phyloP scores from a whole-genome alignment of 805 yeast species.

The Metschnikowia picachoensis region DNA sequence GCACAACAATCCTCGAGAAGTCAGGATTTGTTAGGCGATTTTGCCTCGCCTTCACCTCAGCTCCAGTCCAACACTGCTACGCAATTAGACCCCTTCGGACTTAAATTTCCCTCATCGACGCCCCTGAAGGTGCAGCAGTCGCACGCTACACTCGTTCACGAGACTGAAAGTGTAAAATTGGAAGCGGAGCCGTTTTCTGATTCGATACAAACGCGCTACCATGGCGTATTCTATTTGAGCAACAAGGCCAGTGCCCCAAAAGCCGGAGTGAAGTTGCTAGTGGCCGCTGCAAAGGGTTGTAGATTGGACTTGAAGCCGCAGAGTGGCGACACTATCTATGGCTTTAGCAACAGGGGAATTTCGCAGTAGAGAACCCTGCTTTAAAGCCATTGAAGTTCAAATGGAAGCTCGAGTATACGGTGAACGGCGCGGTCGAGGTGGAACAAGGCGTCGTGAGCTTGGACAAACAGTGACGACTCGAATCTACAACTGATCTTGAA shows the following conservation, averaged over 20 bases:
- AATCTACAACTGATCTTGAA: background rate
- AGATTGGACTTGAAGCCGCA: slow-evolving; percentile 59
- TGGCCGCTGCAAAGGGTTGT: slow-evolving; percentile 70
- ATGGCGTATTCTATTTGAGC: slow-evolving; percentile 48
- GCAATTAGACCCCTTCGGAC: slow-evolving; percentile 39
- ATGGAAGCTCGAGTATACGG: slow-evolving; percentile 63
- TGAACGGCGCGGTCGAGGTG: slow-evolving; percentile 15
- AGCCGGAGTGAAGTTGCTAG: slow-evolving; percentile 50
- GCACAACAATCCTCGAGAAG: background rate
- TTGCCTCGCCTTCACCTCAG: slow-evolving; percentile 41
- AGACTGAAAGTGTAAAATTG: slow-evolving; percentile 46
- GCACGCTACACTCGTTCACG: slow-evolving; percentile 30
- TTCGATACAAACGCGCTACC: slow-evolving; percentile 27
- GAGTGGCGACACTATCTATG: slow-evolving; percentile 49
- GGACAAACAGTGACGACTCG: background rate
- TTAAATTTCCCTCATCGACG: slow-evolving; percentile 37
- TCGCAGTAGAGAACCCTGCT: slow-evolving; percentile 43
- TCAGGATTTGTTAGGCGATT: slow-evolving; percentile 33
- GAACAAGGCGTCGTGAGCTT: slow-evolving; percentile 14
- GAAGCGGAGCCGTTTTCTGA: slow-evolving; percentile 39
- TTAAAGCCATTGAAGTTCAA: slow-evolving; percentile 55
- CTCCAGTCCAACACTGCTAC: slow-evolving; percentile 24
- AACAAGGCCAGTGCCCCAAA: slow-evolving; percentile 46
- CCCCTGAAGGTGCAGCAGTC: slow-evolving; percentile 26
- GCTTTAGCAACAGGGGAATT: slow-evolving; percentile 46